phyloP scores from a whole-genome alignment of 2,329 filamentous ascomycete genomes.

The Penicillium sp. region DNA sequence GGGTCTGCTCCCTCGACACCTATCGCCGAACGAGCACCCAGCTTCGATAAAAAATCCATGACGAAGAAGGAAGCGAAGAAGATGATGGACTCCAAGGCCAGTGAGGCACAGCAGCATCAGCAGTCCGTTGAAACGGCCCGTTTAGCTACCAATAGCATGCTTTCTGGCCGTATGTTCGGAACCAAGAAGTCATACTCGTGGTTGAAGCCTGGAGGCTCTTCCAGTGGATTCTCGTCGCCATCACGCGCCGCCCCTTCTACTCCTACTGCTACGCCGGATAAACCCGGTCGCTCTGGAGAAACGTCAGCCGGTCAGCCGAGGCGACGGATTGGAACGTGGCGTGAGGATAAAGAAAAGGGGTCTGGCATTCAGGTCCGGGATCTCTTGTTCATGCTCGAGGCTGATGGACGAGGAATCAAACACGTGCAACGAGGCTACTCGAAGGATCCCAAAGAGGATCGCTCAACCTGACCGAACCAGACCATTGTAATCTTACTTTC shows the following conservation, averaged over 20 bases:
- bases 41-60: constrained; percentile 64
- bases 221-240: constrained; percentile 41
- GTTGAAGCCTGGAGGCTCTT: constrained; percentile 41
- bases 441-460: constrained; percentile 44
- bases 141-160: constrained; percentile 68
- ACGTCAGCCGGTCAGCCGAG: constrained; percentile 50
- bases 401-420: constrained; percentile 60
- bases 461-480: constrained; percentile 24
- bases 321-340: constrained; percentile 66
- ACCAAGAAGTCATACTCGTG: constrained; percentile 51
- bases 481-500: constrained; percentile 22
- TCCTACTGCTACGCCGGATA: constrained; percentile 31
- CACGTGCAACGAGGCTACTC: constrained; percentile 47
- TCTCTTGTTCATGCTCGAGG: constrained; percentile 75
- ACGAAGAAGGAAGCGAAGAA: constrained; percentile 88
- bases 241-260: constrained; percentile 33
- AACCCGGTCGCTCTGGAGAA: constrained; percentile 28
- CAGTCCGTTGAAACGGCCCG: constrained; percentile 82
- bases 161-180: constrained; percentile 50
- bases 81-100: constrained; percentile 69
- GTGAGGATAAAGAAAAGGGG: constrained; percentile 76
- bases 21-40: constrained; percentile 54
- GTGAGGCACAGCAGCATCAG: constrained; percentile 74
- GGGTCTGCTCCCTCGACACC: constrained; percentile 60
- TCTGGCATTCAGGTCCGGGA: constrained; percentile 81